Evolutionary conservation across 2,329 filamentous ascomycete species (phyloP), one percentile per base, ranked within the genome.

Genomic region (Calonectria honghensis): DNA sequence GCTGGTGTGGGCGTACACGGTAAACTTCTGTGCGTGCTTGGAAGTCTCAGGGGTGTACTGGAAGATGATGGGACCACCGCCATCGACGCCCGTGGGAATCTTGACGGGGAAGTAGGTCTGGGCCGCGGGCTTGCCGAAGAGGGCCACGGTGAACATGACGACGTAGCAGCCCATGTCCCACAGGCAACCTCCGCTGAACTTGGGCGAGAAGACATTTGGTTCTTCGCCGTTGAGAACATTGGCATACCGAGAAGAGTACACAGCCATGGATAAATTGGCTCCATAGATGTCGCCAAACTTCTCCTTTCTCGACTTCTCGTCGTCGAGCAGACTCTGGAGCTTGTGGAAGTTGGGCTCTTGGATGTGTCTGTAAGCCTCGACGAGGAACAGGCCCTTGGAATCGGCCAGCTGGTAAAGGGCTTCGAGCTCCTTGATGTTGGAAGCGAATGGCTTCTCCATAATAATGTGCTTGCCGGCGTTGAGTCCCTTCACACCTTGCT

Each of bases 121-220:
- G 13, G 31, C 45, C 11, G 73, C 11, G 48, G 77, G 77, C 6
- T 51, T 72, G 1, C 77, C 77, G 2, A 78, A 78, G 2, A 78
- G 77, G 0, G 77, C 61, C 0, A 78, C 27, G 1, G 77, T 65
- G 1, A 78, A 78, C 41, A 77, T 78, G 45, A 78, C 77, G 13
- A 68, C 68, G 29, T 78, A 78, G 3, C 77, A 78, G 0, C 77
- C 77, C 77, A 78, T 78, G 31, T 78, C 77, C 77, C 77, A 78
- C 0, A 78, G 27, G 16, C 68, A 70, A 2, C 77, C 77, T 6
- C 77, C 77, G 3, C 77, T 78, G 7, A 78, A 74, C 11, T 74
- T 77, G 18, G 51, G 73, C 0, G 77, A 78, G 2, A 75, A 65
- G 2, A 78, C 77, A 10, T 78, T 78, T 3, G 76, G 75, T 4